Percentiles rank a stretch among this genome's conserved stretches.
Conservation (phyloP, 768 basidiomycete species). For the Leccinum obscurum region DNA sequence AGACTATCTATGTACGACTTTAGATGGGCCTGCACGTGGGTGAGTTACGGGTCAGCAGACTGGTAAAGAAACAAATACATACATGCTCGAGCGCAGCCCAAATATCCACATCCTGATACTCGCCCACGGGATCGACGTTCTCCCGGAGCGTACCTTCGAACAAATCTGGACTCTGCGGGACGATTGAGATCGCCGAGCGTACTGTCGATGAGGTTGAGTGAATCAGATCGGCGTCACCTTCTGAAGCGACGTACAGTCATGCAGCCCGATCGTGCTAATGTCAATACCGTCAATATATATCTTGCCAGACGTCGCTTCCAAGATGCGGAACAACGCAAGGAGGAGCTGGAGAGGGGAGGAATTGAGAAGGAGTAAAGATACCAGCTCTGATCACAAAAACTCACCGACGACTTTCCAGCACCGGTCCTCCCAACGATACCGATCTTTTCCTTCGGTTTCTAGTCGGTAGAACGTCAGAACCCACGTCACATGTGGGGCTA, state of each 20-base stretch:
- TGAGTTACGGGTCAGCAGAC: background rate
- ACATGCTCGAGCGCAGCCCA: slow-evolving; percentile 84
- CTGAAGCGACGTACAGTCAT: slow-evolving; percentile 41
- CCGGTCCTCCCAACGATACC: slow-evolving; percentile 90
- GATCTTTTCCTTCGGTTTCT: slow-evolving; percentile 81
- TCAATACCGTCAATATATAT: slow-evolving; percentile 77
- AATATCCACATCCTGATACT: slow-evolving; percentile 74
- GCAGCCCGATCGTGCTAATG: slow-evolving; percentile 71
- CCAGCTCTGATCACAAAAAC: slow-evolving; percentile 12
- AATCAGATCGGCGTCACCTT: background rate
- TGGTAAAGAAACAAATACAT: background rate
- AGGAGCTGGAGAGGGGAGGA: slow-evolving; percentile 42
- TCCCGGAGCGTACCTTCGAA: slow-evolving; percentile 77
- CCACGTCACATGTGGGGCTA: background rate
- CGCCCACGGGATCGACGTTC: slow-evolving; percentile 86
- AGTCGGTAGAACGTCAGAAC: slow-evolving; percentile 8
- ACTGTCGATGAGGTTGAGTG: slow-evolving; percentile 36
- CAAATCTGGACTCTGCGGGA: slow-evolving; percentile 75
- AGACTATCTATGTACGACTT: slow-evolving; percentile 67
- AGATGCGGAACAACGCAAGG: slow-evolving; percentile 74
- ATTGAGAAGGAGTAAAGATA: background rate
- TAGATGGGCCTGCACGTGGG: slow-evolving; percentile 51
- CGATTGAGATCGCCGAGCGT: slow-evolving; percentile 79
- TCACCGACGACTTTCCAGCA: slow-evolving; percentile 73
- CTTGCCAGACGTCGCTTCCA: slow-evolving; percentile 66